Percentiles rank a stretch among this genome's conserved stretches.
These are phyloP conservation scores for Gaeumannomyces tritici DNA, from an alignment of 2,329 filamentous ascomycete species.

Conservation along the genomic window DNA sequence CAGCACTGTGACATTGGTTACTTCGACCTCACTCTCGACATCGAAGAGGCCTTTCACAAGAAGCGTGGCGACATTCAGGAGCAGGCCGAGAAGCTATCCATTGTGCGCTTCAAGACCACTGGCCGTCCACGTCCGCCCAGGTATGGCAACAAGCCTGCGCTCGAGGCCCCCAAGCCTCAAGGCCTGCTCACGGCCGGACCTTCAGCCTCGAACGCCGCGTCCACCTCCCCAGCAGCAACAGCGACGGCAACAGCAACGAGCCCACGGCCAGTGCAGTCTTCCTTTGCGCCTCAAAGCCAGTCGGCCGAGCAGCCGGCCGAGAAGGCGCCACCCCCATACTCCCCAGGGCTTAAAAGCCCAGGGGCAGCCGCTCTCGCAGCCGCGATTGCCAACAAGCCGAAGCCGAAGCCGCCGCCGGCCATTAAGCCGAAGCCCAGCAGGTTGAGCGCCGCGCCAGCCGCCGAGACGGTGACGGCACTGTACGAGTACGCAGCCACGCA, in stretches of 20 bases:
- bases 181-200: constrained; percentile 43
- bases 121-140: constrained; percentile 56
- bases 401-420: constrained; percentile 59
- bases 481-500: constrained; percentile 97
- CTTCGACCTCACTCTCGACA: constrained; percentile 83
- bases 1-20: constrained; percentile 95
- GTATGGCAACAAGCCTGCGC: constrained; percentile 45
- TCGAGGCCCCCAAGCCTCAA: constrained; percentile 37
- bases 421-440: constrained; percentile 70
- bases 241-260: constrained; percentile 12
- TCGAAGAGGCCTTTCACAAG: constrained; percentile 81
- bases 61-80: constrained; percentile 87
- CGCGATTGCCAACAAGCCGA: constrained; percentile 48
- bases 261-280: constrained; percentile 5
- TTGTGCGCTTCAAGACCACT: constrained; percentile 86
- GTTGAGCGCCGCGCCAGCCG: constrained; percentile 53
- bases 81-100: constrained; percentile 70
- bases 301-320: constrained; percentile 32
- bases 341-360: constrained; percentile 27
- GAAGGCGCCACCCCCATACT: constrained; percentile 64
- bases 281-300: constrained; percentile 18
- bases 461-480: constrained; percentile 78
- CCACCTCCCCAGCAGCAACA: neutral
- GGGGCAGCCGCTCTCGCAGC: constrained; percentile 27
- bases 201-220: constrained; percentile 12